phyloP scores from a whole-genome alignment of 495 filamentous ascomycete genomes.

The Tuber magnatum region DNA sequence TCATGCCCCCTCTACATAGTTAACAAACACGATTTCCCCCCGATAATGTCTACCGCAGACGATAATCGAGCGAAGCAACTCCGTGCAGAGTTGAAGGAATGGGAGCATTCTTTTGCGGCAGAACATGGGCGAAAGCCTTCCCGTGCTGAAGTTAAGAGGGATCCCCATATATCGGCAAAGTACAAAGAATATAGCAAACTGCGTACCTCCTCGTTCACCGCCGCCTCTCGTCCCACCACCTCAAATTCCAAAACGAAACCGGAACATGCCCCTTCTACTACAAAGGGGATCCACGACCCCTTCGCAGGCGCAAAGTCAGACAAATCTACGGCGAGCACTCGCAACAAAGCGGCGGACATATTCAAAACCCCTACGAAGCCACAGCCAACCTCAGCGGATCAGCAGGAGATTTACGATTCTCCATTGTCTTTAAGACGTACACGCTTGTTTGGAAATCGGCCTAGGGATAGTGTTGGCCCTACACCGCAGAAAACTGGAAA shows the following conservation, averaged over 20 bases:
- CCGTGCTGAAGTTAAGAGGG: conserved; percentile 78
- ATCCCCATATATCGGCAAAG: conserved; percentile 60
- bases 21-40: neutral
- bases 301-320: conserved; percentile 52
- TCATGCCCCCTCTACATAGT: neutral
- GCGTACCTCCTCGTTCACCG: conserved; percentile 40
- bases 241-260: conserved; percentile 37
- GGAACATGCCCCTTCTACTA: conserved; percentile 57
- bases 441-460: conserved; percentile 34
- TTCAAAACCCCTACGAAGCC: conserved; percentile 31
- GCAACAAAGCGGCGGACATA: conserved; percentile 39
- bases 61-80: conserved; percentile 41
- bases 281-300: conserved; percentile 45
- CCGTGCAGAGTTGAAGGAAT: conserved; percentile 72
- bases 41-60: neutral
- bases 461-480: conserved; percentile 57
- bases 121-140: conserved; percentile 69
- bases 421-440: conserved; percentile 38
- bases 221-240: conserved; percentile 40
- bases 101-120: conserved; percentile 70
- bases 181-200: conserved; percentile 80
- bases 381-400: conserved; percentile 29
- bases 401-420: conserved; percentile 40
- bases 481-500: conserved; percentile 87
- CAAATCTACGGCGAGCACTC: conserved; percentile 40